Evolutionary conservation across 2,329 filamentous ascomycete genomes (phyloP).

Genomic region (Phaeosphaeria sp.): DNA sequence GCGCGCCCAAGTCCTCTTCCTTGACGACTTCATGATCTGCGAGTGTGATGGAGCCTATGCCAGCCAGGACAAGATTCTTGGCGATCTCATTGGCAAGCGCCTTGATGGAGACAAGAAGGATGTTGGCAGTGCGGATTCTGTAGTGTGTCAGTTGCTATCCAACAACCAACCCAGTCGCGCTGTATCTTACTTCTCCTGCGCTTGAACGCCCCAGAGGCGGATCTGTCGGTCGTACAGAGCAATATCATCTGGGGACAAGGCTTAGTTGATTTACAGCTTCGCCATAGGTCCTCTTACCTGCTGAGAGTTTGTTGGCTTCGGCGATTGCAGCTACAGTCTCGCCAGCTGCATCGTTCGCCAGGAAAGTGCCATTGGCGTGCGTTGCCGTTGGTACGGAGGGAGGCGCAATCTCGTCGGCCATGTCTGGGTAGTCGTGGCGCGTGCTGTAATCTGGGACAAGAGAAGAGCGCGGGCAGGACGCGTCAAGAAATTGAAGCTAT

Average conservation of each 20-base stretch:
- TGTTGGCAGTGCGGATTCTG: slow-evolving; percentile 85
- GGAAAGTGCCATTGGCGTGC: slow-evolving; percentile 35
- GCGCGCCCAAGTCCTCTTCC: slow-evolving; percentile 74
- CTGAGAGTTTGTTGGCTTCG: slow-evolving; percentile 51
- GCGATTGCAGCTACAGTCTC: slow-evolving; percentile 47
- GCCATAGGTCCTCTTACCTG: slow-evolving; percentile 30
- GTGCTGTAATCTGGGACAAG: not conserved
- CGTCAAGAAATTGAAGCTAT: not conserved
- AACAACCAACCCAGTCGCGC: not conserved
- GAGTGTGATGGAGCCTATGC: slow-evolving; percentile 88
- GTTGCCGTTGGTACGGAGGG: slow-evolving; percentile 8
- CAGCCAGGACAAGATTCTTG: slow-evolving; percentile 95
- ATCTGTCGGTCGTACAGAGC: slow-evolving; percentile 98
- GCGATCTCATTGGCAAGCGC: slow-evolving; percentile 92
- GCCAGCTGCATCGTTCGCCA: slow-evolving; percentile 42
- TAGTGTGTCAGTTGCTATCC: slow-evolving; percentile 7
- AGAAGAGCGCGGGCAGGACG: not conserved
- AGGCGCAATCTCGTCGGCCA: slow-evolving; percentile 24
- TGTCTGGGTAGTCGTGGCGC: slow-evolving; percentile 11
- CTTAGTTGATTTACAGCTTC: too few species aligned
- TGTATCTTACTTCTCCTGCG: slow-evolving; percentile 74
- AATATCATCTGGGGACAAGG: slow-evolving; percentile 76
- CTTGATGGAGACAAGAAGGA: slow-evolving; percentile 87
- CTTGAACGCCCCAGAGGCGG: slow-evolving; percentile 93
- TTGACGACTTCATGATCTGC: slow-evolving; percentile 78